These are phyloP conservation scores for Malus hybrid DNA, from an alignment of 331 rosid genomes.

Conservation along the genomic window DNA sequence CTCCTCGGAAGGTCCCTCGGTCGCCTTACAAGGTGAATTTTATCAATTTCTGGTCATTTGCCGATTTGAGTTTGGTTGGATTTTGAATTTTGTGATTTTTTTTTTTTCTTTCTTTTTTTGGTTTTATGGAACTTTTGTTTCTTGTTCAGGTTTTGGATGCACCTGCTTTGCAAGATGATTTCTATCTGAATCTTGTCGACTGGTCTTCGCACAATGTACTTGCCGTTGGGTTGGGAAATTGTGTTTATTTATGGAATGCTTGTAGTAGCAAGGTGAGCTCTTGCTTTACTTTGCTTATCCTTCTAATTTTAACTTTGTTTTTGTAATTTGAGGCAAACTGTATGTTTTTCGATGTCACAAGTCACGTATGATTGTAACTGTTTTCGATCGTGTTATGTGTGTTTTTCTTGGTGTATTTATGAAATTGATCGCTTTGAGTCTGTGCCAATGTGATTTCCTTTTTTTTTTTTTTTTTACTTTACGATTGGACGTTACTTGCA, in stretches of 20 bases:
- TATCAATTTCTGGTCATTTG: neutral
- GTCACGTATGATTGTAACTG: neutral
- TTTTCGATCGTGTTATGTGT: neutral
- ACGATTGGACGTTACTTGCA: slow-evolving; percentile 24
- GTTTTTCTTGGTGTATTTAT: neutral
- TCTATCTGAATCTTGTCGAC: slow-evolving; percentile 92
- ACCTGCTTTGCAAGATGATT: slow-evolving; percentile 95
- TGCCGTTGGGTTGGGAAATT: slow-evolving; percentile 93
- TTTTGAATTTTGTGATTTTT: neutral
- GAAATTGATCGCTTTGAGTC: neutral
- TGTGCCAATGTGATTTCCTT: neutral
- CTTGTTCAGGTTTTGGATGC: slow-evolving; percentile 81
- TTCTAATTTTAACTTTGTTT: neutral
- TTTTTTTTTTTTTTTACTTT: neutral
- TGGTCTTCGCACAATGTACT: slow-evolving; percentile 95
- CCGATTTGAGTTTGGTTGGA: neutral
- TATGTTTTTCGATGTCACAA: neutral
- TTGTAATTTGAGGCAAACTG: neutral
- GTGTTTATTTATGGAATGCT: slow-evolving; percentile 99
- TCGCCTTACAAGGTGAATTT: slow-evolving; percentile 83
- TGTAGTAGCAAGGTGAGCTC: slow-evolving; percentile 84
- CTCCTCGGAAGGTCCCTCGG: slow-evolving; percentile 86
- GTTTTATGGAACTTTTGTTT: neutral
- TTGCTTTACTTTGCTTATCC: neutral
- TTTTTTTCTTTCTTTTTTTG: neutral